Conservation (phyloP, 495 filamentous ascomycete genomes). For the Penicillium egyptiacum region DNA sequence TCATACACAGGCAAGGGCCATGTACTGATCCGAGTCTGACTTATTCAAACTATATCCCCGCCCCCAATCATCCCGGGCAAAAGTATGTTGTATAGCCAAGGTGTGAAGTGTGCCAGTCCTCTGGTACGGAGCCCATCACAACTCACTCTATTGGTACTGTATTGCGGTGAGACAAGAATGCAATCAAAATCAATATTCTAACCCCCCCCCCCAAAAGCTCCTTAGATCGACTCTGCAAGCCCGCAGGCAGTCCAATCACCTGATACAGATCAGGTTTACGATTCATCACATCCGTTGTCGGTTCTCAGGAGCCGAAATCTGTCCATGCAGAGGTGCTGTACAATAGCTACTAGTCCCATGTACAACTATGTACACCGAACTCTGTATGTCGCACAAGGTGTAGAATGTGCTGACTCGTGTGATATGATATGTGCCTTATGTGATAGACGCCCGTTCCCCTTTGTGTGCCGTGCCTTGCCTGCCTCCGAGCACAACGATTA, state of each 20-base stretch:
- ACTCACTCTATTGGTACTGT: not conserved
- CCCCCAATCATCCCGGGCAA: not conserved
- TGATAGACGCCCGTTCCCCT: conserved; percentile 2
- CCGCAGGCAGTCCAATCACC: conserved; percentile 11
- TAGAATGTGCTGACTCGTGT: not conserved
- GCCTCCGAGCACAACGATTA: not conserved
- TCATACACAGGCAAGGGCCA: conserved; percentile 13
- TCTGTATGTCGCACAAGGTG: not conserved
- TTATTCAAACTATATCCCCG: not conserved
- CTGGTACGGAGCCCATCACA: not conserved
- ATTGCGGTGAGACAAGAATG: conserved; percentile 9
- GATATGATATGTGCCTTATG: conserved; percentile 7
- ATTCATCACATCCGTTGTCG: conserved; percentile 12
- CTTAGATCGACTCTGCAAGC: conserved; percentile 5
- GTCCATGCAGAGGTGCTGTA: not conserved
- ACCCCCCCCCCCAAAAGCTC: not conserved
- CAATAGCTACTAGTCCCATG: conserved; percentile 7
- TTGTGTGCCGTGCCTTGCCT: conserved; percentile 5
- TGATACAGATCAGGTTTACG: not conserved
- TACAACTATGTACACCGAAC: not conserved
- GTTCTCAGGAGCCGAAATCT: conserved; percentile 6
- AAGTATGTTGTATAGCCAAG: not conserved
- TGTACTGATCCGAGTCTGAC: conserved; percentile 6
- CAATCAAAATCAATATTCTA: not conserved
- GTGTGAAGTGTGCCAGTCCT: not conserved